Base-by-base conservation (phyloP, 2,329 filamentous ascomycete genomes). In the Blastomyces silverae region DNA sequence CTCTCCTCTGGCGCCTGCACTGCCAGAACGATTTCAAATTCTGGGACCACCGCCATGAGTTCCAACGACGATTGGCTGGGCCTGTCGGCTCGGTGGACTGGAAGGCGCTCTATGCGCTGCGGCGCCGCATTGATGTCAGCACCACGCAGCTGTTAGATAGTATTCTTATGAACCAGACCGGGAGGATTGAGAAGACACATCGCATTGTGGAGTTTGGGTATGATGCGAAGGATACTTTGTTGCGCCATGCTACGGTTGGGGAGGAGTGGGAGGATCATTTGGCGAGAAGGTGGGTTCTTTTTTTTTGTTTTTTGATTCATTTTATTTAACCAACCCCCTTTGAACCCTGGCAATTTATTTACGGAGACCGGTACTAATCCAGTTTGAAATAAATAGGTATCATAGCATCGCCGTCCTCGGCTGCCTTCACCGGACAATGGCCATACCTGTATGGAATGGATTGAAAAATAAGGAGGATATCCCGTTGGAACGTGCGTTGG, bases 191-290 rank as follows among this genome's bases (percentile, higher is more conserved):
- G 64, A 87, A 87, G 71, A 87, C 91, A 67, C 85, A 89, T 70
- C 78, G 83, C 61, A 89, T 97, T 67, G 86, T 89, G 63, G 79
- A 81, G 37, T 82, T 87, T 71, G 92, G 92, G 0, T 93, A 92
- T 72, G 92, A 97, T 79, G 90, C 89, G 57, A 97, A 97, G 75
- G 92, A 97, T 74, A 87, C 87, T 64, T 82, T 97, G 60, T 72
- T 92, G 66, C 80, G 83, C 64, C 87, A 96, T 73, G 85, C 83
- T 66, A 79, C 79, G 13, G 81, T 83, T 44, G 79, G 82, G 20
- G 83, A 88, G 15, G 81, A 84, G 52, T 81, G 79, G 4, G 84
- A 89, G 17, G 91, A 97, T 78, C 85, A 89, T 63, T 78, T 99
- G 71, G 90, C 93, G 17, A 78, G 86, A 69, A 69, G 71, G 48